Percentiles rank a stretch among this genome's conserved stretches.
phyloP scores from a whole-genome alignment of 257 asterid genomes.

The Primulina huaijiensis region DNA sequence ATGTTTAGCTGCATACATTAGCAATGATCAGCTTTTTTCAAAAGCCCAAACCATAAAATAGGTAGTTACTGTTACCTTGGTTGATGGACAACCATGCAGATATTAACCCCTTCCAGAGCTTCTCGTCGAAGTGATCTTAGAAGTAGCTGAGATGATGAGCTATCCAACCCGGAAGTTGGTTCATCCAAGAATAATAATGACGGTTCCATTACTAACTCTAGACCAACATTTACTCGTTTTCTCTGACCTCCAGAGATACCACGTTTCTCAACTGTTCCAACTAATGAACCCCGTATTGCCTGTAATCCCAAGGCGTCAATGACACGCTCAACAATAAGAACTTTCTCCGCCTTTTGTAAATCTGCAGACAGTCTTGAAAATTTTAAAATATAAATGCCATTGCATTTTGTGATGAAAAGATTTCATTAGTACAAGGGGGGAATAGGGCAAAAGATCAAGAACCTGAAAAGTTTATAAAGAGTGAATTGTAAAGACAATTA shows the following conservation, averaged over 20 bases:
- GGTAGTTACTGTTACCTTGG: slow-evolving; percentile 41
- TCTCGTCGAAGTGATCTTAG: slow-evolving; percentile 59
- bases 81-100: slow-evolving; percentile 64
- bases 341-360: slow-evolving; percentile 55
- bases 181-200: slow-evolving; percentile 56
- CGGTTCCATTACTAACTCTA: slow-evolving; percentile 68
- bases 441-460: slow-evolving; percentile 6
- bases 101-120: slow-evolving; percentile 59
- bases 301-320: slow-evolving; percentile 59
- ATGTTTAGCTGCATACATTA: not conserved
- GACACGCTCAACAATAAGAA: slow-evolving; percentile 59
- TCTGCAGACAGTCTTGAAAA: slow-evolving; percentile 57
- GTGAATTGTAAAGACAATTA: not conserved
- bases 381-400: slow-evolving; percentile 34
- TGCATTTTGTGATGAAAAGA: slow-evolving; percentile 24
- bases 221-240: slow-evolving; percentile 63
- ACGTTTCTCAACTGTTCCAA: slow-evolving; percentile 63
- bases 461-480: not conserved
- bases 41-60: not conserved
- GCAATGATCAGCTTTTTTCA: not conserved
- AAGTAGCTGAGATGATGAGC: slow-evolving; percentile 59
- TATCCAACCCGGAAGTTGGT: slow-evolving; percentile 65
- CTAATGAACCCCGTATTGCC: slow-evolving; percentile 50
- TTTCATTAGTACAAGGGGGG: not conserved
- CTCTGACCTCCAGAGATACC: slow-evolving; percentile 70